Conservation (phyloP, 257 asterid species). For the Eustoma russellianum region DNA sequence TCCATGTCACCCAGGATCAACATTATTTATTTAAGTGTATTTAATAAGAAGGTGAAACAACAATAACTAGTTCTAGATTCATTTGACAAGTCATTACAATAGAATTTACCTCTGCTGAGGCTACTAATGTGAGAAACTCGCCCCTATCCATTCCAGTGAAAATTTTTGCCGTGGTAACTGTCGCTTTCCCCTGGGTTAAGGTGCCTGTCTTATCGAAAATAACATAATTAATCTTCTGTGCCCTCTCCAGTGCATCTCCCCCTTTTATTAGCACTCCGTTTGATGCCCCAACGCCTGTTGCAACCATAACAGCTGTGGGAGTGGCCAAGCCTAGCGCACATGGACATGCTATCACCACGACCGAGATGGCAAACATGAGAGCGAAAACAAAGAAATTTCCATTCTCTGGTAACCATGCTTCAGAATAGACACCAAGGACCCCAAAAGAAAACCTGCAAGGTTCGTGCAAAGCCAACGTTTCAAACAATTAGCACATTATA, state of each 20-base stretch:
- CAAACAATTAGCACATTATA: background rate
- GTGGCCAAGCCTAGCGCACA: slow-evolving; percentile 99
- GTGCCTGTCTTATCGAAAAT: slow-evolving; percentile 97
- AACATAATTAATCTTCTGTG: slow-evolving; percentile 75
- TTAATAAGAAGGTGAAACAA: background rate
- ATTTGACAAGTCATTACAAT: background rate
- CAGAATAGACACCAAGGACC: slow-evolving; percentile 69
- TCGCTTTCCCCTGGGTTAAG: slow-evolving; percentile 95
- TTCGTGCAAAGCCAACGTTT: slow-evolving; percentile 3
- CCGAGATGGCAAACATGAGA: slow-evolving; percentile 95
- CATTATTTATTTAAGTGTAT: background rate
- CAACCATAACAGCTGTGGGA: slow-evolving; percentile 99
- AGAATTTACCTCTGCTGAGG: slow-evolving; percentile 89
- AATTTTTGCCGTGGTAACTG: slow-evolving; percentile 67
- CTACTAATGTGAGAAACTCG: slow-evolving; percentile 82
- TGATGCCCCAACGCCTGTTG: slow-evolving; percentile 97
- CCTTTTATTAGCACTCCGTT: slow-evolving; percentile 98
- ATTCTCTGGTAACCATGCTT: slow-evolving; percentile 78
- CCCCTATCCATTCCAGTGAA: slow-evolving; percentile 90
- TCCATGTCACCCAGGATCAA: background rate
- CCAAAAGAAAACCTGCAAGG: slow-evolving; percentile 71
- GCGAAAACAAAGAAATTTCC: slow-evolving; percentile 82
- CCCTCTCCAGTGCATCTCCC: slow-evolving; percentile 96
- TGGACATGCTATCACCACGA: slow-evolving; percentile 93
- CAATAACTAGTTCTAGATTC: background rate